A percentile compares a stretch with the other conserved stretches of the same genome.
Evolutionary conservation across 495 filamentous ascomycete genomes (phyloP).

Genomic region (Penicillium roqueforti): DNA sequence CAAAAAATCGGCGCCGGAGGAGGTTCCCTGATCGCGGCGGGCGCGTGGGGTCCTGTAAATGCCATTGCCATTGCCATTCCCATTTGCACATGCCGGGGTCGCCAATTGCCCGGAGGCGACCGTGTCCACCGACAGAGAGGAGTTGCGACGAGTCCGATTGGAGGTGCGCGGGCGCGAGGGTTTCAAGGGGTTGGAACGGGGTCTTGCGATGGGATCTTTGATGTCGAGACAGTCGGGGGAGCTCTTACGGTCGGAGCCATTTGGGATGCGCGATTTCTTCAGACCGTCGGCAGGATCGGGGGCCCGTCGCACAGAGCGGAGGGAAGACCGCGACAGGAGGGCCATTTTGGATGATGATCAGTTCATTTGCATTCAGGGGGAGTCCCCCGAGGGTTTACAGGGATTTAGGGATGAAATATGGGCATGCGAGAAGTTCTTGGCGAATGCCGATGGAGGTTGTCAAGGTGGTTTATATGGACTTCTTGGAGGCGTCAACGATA

Average conservation of each 20-base stretch:
- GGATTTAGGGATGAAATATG: background rate
- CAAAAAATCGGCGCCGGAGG: conserved; percentile 12
- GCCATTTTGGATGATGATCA: conserved; percentile 29
- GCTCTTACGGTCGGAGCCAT: conserved; percentile 30
- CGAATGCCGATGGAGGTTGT: background rate
- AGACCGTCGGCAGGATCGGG: conserved; percentile 20
- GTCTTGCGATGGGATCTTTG: conserved; percentile 14
- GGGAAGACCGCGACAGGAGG: conserved; percentile 35
- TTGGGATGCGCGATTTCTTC: conserved; percentile 30
- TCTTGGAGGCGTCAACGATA: too few species aligned
- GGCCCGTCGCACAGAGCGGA: conserved; percentile 36
- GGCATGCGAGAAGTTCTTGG: conserved; percentile 9
- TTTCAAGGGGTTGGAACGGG: conserved; percentile 21
- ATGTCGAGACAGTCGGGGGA: conserved; percentile 42
- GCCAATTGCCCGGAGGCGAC: conserved; percentile 19
- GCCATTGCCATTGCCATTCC: too few species aligned
- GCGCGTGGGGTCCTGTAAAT: conserved; percentile 13
- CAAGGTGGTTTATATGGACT: background rate
- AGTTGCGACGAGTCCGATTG: conserved; percentile 19
- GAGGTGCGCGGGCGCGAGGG: conserved; percentile 21
- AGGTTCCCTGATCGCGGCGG: conserved; percentile 9
- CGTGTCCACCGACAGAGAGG: conserved; percentile 19
- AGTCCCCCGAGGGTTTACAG: background rate
- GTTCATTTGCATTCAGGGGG: conserved; percentile 5
- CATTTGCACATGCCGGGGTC: conserved; percentile 19